A percentile compares a stretch with the other conserved stretches of the same genome.
These are phyloP conservation scores for Venturiaceae sp. DNA, from an alignment of 2,329 filamentous ascomycete genomes.

Conservation along the genomic window DNA sequence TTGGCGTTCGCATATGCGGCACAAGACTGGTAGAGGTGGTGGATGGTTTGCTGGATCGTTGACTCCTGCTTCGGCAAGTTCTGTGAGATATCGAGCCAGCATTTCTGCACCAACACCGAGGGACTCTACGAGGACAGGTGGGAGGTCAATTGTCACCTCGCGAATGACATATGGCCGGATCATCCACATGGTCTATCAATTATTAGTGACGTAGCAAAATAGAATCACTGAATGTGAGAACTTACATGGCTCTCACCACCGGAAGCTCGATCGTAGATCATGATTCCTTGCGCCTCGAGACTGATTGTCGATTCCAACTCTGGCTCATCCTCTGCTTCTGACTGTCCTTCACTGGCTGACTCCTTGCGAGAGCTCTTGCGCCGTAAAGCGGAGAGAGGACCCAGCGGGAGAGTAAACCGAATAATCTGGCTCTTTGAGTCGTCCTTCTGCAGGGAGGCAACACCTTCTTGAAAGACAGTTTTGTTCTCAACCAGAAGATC, in stretches of 20 bases:
- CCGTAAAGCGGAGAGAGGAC: constrained; percentile 57
- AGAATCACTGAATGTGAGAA: constrained; percentile 14
- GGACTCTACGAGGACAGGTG: constrained; percentile 79
- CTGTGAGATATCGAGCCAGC: constrained; percentile 84
- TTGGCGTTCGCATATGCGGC: constrained; percentile 93
- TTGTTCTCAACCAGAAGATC: constrained; percentile 70
- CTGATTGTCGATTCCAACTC: constrained; percentile 52
- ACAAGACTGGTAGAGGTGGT: constrained; percentile 76
- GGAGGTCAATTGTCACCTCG: constrained; percentile 93
- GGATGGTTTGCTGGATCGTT: constrained; percentile 67
- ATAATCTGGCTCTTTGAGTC: constrained; percentile 89
- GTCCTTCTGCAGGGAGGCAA: constrained; percentile 84
- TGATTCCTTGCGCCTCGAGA: constrained; percentile 93
- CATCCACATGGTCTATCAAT: constrained; percentile 96
- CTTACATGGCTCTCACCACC: constrained; percentile 85
- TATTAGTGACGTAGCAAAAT: neutral
- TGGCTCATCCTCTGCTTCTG: constrained; percentile 26
- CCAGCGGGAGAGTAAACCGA: constrained; percentile 65
- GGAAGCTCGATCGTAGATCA: constrained; percentile 86
- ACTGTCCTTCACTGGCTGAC: constrained; percentile 11
- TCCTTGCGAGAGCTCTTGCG: constrained; percentile 12
- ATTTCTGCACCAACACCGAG: constrained; percentile 92
- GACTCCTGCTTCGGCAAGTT: constrained; percentile 72
- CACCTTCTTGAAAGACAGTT: constrained; percentile 68
- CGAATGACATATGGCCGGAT: constrained; percentile 81